Evolutionary conservation across 1,284 basidiomycete genomes (phyloP).

Genomic region (Puccinia hordei): DNA sequence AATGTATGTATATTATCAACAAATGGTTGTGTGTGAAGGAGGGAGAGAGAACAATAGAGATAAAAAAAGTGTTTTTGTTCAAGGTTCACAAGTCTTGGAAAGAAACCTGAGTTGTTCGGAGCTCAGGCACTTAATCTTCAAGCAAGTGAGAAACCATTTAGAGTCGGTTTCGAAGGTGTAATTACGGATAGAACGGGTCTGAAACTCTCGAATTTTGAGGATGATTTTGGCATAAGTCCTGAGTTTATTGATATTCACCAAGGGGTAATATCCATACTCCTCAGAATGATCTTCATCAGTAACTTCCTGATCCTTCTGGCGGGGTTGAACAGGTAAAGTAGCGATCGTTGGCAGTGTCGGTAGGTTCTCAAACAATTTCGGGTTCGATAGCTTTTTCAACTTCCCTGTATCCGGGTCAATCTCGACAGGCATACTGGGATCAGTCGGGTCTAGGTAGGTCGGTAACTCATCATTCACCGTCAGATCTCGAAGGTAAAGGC

Average conservation of each 20-base stretch:
- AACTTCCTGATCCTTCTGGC: constrained; percentile 67
- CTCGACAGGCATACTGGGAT: constrained; percentile 67
- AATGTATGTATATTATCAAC: background rate
- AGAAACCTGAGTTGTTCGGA: constrained; percentile 40
- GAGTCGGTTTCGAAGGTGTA: constrained; percentile 70
- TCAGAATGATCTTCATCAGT: constrained; percentile 66
- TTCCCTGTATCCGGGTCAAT: constrained; percentile 68
- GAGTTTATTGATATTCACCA: constrained; percentile 85
- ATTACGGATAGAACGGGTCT: constrained; percentile 71
- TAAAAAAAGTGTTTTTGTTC: background rate
- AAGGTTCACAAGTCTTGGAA: constrained; percentile 52
- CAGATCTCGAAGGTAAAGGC: constrained; percentile 75
- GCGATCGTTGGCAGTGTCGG: constrained; percentile 62
- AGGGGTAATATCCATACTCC: constrained; percentile 66
- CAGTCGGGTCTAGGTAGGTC: constrained; percentile 78
- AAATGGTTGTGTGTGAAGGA: background rate
- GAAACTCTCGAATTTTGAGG: constrained; percentile 73
- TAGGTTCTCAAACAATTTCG: constrained; percentile 69
- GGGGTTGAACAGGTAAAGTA: background rate
- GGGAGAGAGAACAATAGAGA: background rate
- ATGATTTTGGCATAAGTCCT: constrained; percentile 75
- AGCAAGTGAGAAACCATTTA: constrained; percentile 72
- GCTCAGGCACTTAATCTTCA: constrained; percentile 68
- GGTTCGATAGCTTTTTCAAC: constrained; percentile 70
- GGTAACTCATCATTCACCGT: constrained; percentile 70